Conservation (phyloP, 148 eudicot species). For the Cornus controversa region DNA sequence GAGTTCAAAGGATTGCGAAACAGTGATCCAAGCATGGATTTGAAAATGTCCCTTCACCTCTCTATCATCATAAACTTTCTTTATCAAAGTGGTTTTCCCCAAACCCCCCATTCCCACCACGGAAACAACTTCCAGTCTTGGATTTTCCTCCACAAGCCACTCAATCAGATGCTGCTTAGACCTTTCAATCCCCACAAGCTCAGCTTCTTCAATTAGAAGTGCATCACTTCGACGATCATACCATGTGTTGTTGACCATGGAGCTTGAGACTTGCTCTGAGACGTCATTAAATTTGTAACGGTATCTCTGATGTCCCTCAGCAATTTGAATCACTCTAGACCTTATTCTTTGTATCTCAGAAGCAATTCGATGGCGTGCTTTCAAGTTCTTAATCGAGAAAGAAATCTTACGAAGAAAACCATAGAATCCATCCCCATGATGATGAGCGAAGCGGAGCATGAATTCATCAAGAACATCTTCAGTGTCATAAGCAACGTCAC, state of each 20-base stretch:
- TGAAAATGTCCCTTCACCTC: neutral
- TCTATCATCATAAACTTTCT: constrained; percentile 7
- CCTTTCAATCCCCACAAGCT: constrained; percentile 17
- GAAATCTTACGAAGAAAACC: neutral
- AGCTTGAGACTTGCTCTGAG: neutral
- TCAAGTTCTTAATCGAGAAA: neutral
- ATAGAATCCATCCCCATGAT: neutral
- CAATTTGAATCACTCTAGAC: neutral
- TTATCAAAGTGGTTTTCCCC: constrained; percentile 8
- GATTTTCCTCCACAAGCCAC: neutral
- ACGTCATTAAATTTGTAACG: neutral
- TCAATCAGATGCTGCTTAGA: neutral
- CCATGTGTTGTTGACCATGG: neutral
- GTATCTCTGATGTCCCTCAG: neutral
- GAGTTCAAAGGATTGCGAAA: neutral
- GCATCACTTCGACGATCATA: constrained; percentile 21
- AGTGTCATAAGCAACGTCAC: constrained; percentile 12
- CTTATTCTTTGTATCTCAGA: neutral
- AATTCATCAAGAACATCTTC: neutral
- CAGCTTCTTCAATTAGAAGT: constrained; percentile 17
- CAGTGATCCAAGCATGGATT: constrained; percentile 13
- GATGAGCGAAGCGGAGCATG: neutral
- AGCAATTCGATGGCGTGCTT: neutral
- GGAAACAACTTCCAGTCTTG: neutral
- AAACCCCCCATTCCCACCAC: constrained; percentile 22